Evolutionary conservation across 73 alveolate genomes (phyloP).

Genomic region (Paramecium pentaurelia): DNA sequence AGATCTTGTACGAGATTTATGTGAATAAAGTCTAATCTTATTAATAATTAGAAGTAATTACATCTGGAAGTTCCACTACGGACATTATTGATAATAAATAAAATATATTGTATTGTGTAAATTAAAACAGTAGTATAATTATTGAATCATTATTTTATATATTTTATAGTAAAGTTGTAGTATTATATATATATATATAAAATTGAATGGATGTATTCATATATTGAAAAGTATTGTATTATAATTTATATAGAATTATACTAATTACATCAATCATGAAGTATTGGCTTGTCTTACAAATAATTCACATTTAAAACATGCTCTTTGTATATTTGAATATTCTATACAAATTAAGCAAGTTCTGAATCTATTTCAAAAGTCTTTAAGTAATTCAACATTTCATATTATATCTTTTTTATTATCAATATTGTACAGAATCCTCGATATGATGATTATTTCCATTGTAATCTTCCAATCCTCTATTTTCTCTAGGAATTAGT

Average conservation of each 20-base stretch:
- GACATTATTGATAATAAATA: neutral
- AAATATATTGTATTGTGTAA: neutral
- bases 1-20: neutral
- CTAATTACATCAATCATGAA: neutral
- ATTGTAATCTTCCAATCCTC: neutral
- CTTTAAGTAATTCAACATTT: neutral
- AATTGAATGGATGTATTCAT: neutral
- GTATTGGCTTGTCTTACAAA: neutral
- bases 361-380: neutral
- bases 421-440: neutral
- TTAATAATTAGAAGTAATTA: neutral
- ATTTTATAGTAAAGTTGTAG: too few species aligned
- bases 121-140: neutral
- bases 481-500: neutral
- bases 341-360: neutral
- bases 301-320: neutral
- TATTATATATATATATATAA: too few species aligned
- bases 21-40: neutral
- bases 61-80: constrained; percentile 37
- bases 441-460: neutral
- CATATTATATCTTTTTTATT: neutral
- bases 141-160: neutral
- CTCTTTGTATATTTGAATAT: neutral
- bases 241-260: neutral
- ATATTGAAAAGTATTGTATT: neutral